These are phyloP conservation scores for Trichopus zeylanicus DNA, from an alignment of 116 monocot genomes.

Conservation along the genomic window DNA sequence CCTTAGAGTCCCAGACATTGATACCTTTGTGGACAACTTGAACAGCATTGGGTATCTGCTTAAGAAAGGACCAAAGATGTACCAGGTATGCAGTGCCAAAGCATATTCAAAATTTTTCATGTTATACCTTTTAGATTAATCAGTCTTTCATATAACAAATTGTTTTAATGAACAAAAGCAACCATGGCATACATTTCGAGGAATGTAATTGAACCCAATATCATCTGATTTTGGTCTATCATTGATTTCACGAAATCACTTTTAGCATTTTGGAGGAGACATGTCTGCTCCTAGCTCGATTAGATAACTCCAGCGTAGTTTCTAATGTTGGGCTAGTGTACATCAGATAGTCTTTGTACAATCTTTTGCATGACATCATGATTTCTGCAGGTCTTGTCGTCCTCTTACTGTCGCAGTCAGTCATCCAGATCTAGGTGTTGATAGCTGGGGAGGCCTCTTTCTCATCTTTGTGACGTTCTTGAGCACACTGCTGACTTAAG, in stretches of 20 bases:
- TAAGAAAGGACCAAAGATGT: constrained; percentile 75
- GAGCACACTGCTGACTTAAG: no score
- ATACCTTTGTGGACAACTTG: constrained; percentile 75
- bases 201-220: no score
- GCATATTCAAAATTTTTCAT: background rate
- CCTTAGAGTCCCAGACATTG: constrained; percentile 77
- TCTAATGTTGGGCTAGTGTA: background rate
- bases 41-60: constrained; percentile 83
- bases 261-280: no score
- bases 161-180: background rate
- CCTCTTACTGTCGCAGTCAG: constrained; percentile 57
- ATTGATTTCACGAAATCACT: no score
- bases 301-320: background rate
- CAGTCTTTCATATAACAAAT: no score
- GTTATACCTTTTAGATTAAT: no score
- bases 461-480: no score
- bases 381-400: constrained; percentile 52
- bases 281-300: no score
- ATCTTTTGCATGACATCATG: background rate
- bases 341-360: no score
- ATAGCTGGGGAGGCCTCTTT: background rate
- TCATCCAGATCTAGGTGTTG: constrained; percentile 44
- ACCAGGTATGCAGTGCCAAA: constrained; percentile 55
- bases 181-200: no score
- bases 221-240: no score